A percentile compares a stretch with the other conserved stretches of the same genome.
These are phyloP conservation scores for Paraconiothyrium sp. DNA, from an alignment of 2,329 filamentous ascomycete species.

Conservation along the genomic window DNA sequence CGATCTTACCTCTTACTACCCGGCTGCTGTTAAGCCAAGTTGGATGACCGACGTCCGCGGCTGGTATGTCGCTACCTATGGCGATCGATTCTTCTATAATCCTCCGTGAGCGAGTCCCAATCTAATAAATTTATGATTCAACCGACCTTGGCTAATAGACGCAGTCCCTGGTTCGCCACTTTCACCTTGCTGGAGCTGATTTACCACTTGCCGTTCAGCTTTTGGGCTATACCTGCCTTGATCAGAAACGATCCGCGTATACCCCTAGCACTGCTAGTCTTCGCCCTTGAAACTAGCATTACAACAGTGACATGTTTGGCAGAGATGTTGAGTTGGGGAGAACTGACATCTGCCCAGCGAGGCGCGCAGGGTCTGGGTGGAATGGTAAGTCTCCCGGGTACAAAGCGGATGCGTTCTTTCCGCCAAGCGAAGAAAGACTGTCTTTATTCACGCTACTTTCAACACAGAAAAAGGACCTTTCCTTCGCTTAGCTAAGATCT, in stretches of 20 bases:
- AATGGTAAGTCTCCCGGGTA: slow-evolving; percentile 21
- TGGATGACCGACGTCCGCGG: slow-evolving; percentile 61
- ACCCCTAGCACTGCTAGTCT: slow-evolving; percentile 69
- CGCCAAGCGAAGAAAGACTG: no score
- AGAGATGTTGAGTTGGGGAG: slow-evolving; percentile 66
- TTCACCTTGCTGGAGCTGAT: slow-evolving; percentile 68
- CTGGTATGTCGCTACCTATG: slow-evolving; percentile 69
- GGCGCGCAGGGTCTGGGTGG: slow-evolving; percentile 42
- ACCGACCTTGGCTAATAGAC: slow-evolving; percentile 1
- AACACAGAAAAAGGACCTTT: no score
- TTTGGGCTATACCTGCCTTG: slow-evolving; percentile 68
- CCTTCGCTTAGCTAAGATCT: no score
- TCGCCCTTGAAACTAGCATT: slow-evolving; percentile 66
- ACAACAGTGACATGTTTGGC: slow-evolving; percentile 71
- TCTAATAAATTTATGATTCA: slow-evolving; percentile 2
- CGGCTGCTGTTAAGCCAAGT: slow-evolving; percentile 58
- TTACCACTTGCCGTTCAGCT: slow-evolving; percentile 68
- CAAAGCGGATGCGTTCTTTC: no score
- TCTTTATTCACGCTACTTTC: no score
- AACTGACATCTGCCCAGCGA: slow-evolving; percentile 40
- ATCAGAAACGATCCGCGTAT: slow-evolving; percentile 65
- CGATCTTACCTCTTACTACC: slow-evolving; percentile 69
- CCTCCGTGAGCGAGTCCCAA: slow-evolving; percentile 55
- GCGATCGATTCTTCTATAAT: slow-evolving; percentile 69
- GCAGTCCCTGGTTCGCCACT: slow-evolving; percentile 63